Evolutionary conservation across 2,329 filamentous ascomycete species (phyloP).

Genomic region (Tolypocladium ovalisporum): DNA sequence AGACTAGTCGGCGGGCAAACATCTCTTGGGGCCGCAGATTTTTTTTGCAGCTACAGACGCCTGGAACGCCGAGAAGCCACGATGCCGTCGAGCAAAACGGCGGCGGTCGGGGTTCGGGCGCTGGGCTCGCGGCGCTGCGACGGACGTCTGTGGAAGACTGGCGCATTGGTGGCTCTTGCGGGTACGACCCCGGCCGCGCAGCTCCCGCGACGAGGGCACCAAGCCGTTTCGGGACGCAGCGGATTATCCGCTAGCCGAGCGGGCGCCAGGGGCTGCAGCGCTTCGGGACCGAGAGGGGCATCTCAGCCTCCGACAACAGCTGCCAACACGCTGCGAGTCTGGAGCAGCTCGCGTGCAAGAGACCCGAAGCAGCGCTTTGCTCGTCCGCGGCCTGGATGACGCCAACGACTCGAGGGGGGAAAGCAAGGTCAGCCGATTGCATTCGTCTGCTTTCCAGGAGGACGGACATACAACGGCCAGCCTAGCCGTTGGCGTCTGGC

Average conservation of each 20-base stretch:
- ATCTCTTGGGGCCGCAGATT: background rate
- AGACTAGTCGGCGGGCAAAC: background rate
- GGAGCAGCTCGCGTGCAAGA: background rate
- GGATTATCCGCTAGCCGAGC: background rate
- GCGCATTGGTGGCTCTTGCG: background rate
- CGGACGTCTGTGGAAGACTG: background rate
- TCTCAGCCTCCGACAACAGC: slow-evolving; percentile 1
- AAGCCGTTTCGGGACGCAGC: background rate
- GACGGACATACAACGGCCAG: too few species aligned
- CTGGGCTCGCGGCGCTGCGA: background rate
- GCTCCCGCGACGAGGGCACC: background rate
- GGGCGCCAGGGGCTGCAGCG: background rate
- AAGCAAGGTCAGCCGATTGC: background rate
- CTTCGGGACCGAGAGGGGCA: slow-evolving; percentile 5
- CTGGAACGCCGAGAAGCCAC: background rate
- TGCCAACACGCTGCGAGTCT: background rate
- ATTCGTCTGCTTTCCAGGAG: background rate
- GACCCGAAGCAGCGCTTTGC: background rate
- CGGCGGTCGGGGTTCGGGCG: background rate
- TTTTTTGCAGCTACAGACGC: background rate
- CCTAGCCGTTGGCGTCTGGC: background rate
- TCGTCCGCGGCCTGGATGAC: background rate
- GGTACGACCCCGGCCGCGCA: background rate
- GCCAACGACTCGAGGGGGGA: background rate
- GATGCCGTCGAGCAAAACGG: background rate